Base-by-base conservation (phyloP, 306 rosid genomes). In the Quercus parvula region DNA sequence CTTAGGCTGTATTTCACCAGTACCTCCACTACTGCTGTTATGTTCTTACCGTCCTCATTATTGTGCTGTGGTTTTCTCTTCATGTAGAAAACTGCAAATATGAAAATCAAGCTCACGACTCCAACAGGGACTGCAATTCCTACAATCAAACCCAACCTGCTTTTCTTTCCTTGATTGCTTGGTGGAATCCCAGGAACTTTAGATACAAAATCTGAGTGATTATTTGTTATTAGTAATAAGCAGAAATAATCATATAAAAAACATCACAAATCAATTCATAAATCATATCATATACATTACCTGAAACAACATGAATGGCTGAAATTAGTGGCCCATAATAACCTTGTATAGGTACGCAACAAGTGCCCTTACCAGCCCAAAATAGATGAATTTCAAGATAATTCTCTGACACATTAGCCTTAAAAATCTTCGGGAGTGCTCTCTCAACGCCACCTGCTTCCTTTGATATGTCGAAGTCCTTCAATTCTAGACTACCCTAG, bases 361-460 rank as follows among this genome's bases (percentile, higher is more conserved):
- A 91, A 58, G 94, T 91, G 55, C 97, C 98, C 78, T 94, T 94
- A 56, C 98, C 98, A 30, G 95, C 97, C 98, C 95, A 91, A 79
- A 91, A 86, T 35, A 94, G 90, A 86, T 94, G 98, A 69, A 94
- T 82, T 81, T 91, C 98, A 22, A 94, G 64, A 86, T 70, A 81
- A 78, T 88, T 94, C 83, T 89, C 84, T 28, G 91, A 75, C 27
- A 94, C 97, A 24, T 24, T 59, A 85, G 75, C 87, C 52, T 28
- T 78, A 76, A 84, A 89, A 17, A 56, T 54, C 85, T 0, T 84
- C 61, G 4, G 27, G 5, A 89, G 0, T 64, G 70, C 70, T 64
- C 4, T 64, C 17, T 6, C 84, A 12, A 59, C 25, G 1, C 92
- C 89, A 25, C 94, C 91, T 51, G 95, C 95, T 77, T 82, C 90